Conservation (phyloP, 805 yeast genomes). For the Starmera caribaea region DNA sequence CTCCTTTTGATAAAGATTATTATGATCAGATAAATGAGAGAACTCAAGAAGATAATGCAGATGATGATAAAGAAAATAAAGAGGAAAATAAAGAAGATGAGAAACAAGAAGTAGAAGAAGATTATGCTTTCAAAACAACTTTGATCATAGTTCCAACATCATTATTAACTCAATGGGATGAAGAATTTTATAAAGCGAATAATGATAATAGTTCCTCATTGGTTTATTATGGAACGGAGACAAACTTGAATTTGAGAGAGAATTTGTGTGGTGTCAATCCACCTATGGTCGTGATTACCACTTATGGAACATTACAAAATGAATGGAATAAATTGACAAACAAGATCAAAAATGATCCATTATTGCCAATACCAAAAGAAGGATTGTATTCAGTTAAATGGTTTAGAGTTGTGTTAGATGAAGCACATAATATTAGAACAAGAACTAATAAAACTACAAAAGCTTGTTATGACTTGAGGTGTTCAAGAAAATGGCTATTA, state of each 20-base stretch:
- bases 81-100: not conserved
- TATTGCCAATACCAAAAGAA: slow-evolving; percentile 15
- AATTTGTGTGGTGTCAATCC: slow-evolving; percentile 36
- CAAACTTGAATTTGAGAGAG: slow-evolving; percentile 35
- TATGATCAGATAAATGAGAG: not conserved
- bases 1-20: slow-evolving; percentile 37
- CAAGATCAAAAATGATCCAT: slow-evolving; percentile 7
- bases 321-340: slow-evolving; percentile 50
- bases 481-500: slow-evolving; percentile 69
- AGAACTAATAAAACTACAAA: slow-evolving; percentile 69
- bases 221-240: slow-evolving; percentile 69
- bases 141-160: slow-evolving; percentile 87
- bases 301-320: slow-evolving; percentile 77
- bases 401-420: slow-evolving; percentile 74
- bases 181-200: slow-evolving; percentile 58
- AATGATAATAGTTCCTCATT: slow-evolving; percentile 35
- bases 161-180: slow-evolving; percentile 82
- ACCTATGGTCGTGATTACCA: slow-evolving; percentile 69
- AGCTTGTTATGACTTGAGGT: slow-evolving; percentile 57
- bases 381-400: slow-evolving; percentile 70
- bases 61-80: too few relatives aligned
- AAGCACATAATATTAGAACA: slow-evolving; percentile 84
- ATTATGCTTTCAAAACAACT: slow-evolving; percentile 64
- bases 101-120: slow-evolving; percentile 2
- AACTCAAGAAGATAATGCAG: slow-evolving; percentile 54